Conservation (phyloP, 1,139 yeast genomes). For the Hansenula sp. region DNA sequence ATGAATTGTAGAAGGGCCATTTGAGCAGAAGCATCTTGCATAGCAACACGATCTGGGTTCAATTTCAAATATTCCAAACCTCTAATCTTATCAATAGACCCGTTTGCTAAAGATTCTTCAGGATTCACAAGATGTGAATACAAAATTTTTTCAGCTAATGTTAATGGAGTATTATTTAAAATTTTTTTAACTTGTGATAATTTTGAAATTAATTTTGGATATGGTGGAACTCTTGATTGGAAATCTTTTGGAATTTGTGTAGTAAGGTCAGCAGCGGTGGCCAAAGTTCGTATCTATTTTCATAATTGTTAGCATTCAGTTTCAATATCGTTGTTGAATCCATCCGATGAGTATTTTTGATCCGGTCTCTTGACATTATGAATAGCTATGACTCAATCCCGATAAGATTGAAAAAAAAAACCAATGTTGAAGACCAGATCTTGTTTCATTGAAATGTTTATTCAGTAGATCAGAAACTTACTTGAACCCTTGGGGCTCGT, state of each 20-base stretch:
- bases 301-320: background rate
- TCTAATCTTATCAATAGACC: slow-evolving; percentile 56
- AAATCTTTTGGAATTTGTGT: slow-evolving; percentile 53
- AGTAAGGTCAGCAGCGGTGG: slow-evolving; percentile 18
- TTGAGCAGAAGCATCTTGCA: slow-evolving; percentile 99
- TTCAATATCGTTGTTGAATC: background rate
- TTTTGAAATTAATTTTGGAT: slow-evolving; percentile 65
- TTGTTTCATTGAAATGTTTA: no score
- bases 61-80: slow-evolving; percentile 85
- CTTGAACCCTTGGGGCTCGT: slow-evolving; percentile 12
- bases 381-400: background rate
- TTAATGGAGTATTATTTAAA: slow-evolving; percentile 69
- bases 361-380: background rate
- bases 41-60: slow-evolving; percentile 97
- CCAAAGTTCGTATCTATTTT: slow-evolving; percentile 13
- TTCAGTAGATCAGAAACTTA: no score
- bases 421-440: background rate
- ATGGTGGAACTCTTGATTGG: slow-evolving; percentile 80
- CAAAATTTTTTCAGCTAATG: slow-evolving; percentile 89
- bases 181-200: slow-evolving; percentile 60
- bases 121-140: slow-evolving; percentile 89
- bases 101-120: slow-evolving; percentile 63
- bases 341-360: background rate
- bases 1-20: slow-evolving; percentile 95
- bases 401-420: background rate